Base-by-base conservation (phyloP, 1,284 basidiomycete genomes). In the Moesziomyces globuligerus region DNA sequence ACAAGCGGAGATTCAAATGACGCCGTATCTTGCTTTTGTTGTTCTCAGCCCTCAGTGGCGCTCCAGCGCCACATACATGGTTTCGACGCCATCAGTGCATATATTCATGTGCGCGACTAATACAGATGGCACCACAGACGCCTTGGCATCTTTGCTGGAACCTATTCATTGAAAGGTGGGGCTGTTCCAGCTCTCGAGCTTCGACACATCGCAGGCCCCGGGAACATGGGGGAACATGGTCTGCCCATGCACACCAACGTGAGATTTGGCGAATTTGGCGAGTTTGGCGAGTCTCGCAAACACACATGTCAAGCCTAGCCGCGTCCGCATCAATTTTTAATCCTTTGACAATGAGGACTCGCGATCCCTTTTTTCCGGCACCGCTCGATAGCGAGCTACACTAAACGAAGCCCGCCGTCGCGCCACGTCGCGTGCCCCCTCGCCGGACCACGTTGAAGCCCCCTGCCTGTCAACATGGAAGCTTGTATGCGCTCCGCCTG, bases 341-440 rank as follows among this genome's bases (percentile, higher is more conserved):
- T n/a, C n/a, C n/a, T n/a, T n/a, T n/a, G n/a, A n/a, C n/a, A n/a
- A n/a, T n/a, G n/a, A n/a, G n/a, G n/a, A n/a, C n/a, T n/a, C n/a
- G n/a, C n/a, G n/a, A n/a, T n/a, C n/a, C n/a, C n/a, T n/a, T n/a
- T n/a, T n/a, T n/a, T n/a, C n/a, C n/a, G n/a, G n/a, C n/a, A n/a
- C n/a, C n/a, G n/a, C n/a, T n/a, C n/a, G n/a, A 34, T 34, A n/a
- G 48, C 48, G 48, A 50, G 48, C 23, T 50, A 50, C 39, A 50
- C 34, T 29, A 42, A 39, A 41, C 48, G 48, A 50, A 34, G 26
- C 23, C 24, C 23, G 10, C 13, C 32, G 21, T 11, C 47, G 26
- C 18, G 24, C 29, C 36, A 21, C 24, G 36, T 40, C 21, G 47
- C 47, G 25, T 40, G 25, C 15, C 32, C n/a, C 32, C 37, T n/a